These are phyloP conservation scores for Coniochaeta hoffmannii DNA, from an alignment of 2,329 filamentous ascomycete genomes.

Conservation along the genomic window DNA sequence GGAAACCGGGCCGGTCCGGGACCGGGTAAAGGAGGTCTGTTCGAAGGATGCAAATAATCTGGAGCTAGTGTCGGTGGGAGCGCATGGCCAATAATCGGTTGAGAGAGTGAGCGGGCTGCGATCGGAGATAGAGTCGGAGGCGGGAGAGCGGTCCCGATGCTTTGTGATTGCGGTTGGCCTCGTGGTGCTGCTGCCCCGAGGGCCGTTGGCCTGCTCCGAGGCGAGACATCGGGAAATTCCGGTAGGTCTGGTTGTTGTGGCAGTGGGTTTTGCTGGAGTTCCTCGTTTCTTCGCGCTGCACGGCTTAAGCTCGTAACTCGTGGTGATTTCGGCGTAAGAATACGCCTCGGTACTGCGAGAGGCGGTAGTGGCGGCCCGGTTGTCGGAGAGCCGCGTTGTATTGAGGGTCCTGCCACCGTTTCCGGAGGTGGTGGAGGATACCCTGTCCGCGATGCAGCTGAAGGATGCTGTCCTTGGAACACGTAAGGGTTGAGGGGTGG, in stretches of 20 bases:
- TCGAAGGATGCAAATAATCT: conserved; percentile 4
- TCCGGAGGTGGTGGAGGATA: conserved; percentile 6
- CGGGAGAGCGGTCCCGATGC: background rate
- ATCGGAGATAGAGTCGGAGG: conserved; percentile 13
- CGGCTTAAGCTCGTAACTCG: conserved; percentile 42
- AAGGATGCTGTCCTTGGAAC: conserved; percentile 9
- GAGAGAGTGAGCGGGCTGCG: conserved; percentile 26
- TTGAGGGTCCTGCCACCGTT: conserved; percentile 3
- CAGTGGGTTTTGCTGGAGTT: conserved; percentile 18
- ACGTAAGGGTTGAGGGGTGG: conserved; percentile 17
- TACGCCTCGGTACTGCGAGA: conserved; percentile 31
- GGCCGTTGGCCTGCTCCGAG: conserved; percentile 12
- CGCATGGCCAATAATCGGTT: conserved; percentile 21
- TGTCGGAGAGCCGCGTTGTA: conserved; percentile 21
- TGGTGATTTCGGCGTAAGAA: conserved; percentile 53
- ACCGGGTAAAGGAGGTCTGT: background rate
- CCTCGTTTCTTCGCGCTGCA: conserved; percentile 20
- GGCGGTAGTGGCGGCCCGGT: conserved; percentile 19
- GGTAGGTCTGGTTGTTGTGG: conserved; percentile 12
- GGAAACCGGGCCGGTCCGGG: background rate
- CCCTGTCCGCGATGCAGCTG: conserved; percentile 25
- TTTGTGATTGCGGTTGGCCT: background rate
- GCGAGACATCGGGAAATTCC: conserved; percentile 12
- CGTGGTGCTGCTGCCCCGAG: conserved; percentile 1
- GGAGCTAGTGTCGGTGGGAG: conserved; percentile 12